phyloP scores from a whole-genome alignment of 140 eudicot species.

The Bidens hawaiensis region DNA sequence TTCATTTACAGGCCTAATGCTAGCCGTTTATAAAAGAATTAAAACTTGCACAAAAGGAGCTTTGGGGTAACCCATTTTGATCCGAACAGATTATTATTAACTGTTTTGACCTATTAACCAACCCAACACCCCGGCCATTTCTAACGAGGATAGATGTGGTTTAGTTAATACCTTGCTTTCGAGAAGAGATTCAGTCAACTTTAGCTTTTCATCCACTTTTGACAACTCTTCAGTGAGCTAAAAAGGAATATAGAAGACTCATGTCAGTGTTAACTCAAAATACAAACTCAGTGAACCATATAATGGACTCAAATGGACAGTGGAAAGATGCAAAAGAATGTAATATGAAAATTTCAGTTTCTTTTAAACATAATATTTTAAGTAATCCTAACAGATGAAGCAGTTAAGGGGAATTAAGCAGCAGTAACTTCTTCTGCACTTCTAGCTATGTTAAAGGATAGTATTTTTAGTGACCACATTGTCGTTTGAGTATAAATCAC shows the following conservation, averaged over 20 bases:
- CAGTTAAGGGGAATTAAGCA: neutral
- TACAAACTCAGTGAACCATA: constrained; percentile 1
- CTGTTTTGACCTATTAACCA: neutral
- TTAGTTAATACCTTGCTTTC: constrained; percentile 76
- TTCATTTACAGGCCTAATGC: no score
- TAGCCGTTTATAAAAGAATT: neutral
- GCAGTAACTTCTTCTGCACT: neutral
- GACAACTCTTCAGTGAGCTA: constrained; percentile 88
- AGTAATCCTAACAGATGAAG: neutral
- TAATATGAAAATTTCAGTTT: neutral
- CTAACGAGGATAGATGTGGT: constrained; percentile 9
- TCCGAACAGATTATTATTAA: neutral
- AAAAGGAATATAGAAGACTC: neutral
- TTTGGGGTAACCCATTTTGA: neutral
- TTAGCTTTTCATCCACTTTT: constrained; percentile 93
- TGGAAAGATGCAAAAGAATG: neutral
- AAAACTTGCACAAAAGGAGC: neutral
- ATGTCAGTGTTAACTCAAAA: constrained; percentile 16
- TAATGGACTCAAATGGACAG: neutral
- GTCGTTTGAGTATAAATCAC: neutral
- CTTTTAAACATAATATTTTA: neutral
- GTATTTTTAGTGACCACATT: constrained; percentile 1
- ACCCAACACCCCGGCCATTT: neutral
- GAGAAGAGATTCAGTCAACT: constrained; percentile 80
- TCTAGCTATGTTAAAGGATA: neutral